Evolutionary conservation across 805 yeast species (phyloP), one percentile per base, ranked within the genome.

Genomic region (Wickerhamomyces bovis): DNA sequence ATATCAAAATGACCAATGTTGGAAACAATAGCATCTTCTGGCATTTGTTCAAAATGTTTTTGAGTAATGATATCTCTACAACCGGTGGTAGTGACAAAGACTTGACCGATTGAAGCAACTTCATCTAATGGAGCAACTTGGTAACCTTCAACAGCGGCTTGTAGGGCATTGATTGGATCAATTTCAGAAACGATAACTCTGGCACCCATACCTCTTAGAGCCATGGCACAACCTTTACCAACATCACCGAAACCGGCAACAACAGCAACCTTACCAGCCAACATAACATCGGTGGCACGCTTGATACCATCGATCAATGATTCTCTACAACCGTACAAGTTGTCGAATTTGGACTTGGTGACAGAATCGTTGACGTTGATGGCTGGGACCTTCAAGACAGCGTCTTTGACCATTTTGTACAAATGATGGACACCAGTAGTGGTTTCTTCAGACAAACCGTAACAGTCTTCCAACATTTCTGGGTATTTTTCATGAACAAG

Each of bases 191-290:
- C 89, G 58, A 94, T 80, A 63, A 92, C 99, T 74, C 97, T 87
- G 59, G 99, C 97, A 78, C 99, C 99, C 97, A 92, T 90, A 69
- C 95, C 90, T 76, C 88, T 85, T 66, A 94, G 82, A 58, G 99
- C 96, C 88, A 89, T 85, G 71, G 97, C 97, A 82, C 99, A 92
- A 73, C 99, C 99, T 79, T 92, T 92, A 78, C 99, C 99, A 68
- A 92, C 99, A 70, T 92, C 99, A 82, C 99, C 99, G 79, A 83
- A 92, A 76, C 99, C 99, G 53, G 97, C 97, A 64, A 92, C 98
- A 63, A 92, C 95, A 53, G 98, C 96, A 67, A 88, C 94, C 80
- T 92, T 92, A 78, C 99, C 99, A 60, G 97, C 98, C 67, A 92
- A 85, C 98, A 92, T 94, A 63, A 92, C 98, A 68, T 92, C 99